phyloP scores from a whole-genome alignment of 1,284 basidiomycete species.

The Neotropicomus parvogracilis region DNA sequence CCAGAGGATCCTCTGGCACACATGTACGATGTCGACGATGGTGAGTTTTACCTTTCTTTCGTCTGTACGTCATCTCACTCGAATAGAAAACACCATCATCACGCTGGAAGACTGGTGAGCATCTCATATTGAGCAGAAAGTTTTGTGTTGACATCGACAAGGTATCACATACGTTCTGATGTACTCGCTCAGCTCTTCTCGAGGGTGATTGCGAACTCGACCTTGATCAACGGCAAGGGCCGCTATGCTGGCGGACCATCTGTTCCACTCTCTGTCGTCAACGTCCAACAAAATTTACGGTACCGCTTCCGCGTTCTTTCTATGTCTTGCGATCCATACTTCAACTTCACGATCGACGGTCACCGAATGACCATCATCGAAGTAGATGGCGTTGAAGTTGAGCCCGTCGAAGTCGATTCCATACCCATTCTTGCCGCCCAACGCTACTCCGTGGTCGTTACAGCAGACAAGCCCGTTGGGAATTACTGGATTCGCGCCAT shows the following conservation, averaged over 20 bases:
- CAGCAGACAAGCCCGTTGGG: constrained; percentile 28
- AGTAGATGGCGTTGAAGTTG: constrained; percentile 43
- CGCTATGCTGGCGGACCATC: constrained; percentile 35
- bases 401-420: constrained; percentile 40
- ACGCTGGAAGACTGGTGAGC: constrained; percentile 31
- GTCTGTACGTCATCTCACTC: background rate
- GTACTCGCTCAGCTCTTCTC: background rate
- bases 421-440: constrained; percentile 40
- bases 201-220: constrained; percentile 30
- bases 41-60: constrained; percentile 14
- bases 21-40: constrained; percentile 39
- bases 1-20: constrained; percentile 31
- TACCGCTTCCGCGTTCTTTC: constrained; percentile 36
- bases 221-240: constrained; percentile 49
- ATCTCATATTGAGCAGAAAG: background rate
- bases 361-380: constrained; percentile 43
- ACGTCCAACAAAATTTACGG: constrained; percentile 22
- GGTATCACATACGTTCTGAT: constrained; percentile 23
- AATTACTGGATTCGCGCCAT: constrained; percentile 47
- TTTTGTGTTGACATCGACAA: constrained; percentile 7
- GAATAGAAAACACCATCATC: constrained; percentile 28
- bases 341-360: constrained; percentile 40
- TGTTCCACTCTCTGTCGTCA: constrained; percentile 33
- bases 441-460: constrained; percentile 37
- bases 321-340: constrained; percentile 34